These are phyloP conservation scores for Fusarium foetens DNA, from an alignment of 2,329 filamentous ascomycete genomes.

Conservation along the genomic window DNA sequence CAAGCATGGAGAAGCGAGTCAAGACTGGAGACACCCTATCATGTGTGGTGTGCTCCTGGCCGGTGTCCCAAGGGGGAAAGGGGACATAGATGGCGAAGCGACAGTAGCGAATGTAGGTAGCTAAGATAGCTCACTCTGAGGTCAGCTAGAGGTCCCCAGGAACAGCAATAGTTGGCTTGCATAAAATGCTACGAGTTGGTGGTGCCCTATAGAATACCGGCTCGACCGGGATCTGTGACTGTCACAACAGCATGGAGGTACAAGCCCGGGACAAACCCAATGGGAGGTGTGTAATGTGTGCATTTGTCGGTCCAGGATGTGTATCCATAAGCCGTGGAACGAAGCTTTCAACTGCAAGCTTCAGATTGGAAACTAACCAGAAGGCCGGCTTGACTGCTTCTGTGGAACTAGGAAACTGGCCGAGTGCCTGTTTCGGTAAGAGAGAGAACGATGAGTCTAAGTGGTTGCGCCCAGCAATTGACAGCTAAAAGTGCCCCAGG, in stretches of 20 bases:
- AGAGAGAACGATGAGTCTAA: not conserved
- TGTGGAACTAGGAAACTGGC: slow-evolving; percentile 11
- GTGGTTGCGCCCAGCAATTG: slow-evolving; percentile 6
- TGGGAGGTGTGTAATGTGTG: slow-evolving; percentile 3
- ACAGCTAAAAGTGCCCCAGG: not conserved
- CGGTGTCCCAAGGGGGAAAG: slow-evolving; percentile 40
- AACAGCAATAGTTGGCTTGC: slow-evolving; percentile 33
- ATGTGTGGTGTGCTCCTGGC: slow-evolving; percentile 24
- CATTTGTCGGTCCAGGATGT: not conserved
- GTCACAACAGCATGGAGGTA: slow-evolving; percentile 13
- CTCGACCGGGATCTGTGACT: slow-evolving; percentile 17
- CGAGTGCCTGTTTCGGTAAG: not conserved
- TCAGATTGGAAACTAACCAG: not conserved
- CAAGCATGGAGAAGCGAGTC: slow-evolving; percentile 26
- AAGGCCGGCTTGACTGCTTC: slow-evolving; percentile 14
- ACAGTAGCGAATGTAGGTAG: slow-evolving; percentile 18
- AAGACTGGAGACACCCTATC: slow-evolving; percentile 20
- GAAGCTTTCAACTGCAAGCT: slow-evolving; percentile 10
- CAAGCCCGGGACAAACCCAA: slow-evolving; percentile 8
- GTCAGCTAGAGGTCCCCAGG: slow-evolving; percentile 21
- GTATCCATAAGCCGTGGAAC: not conserved
- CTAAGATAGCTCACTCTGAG: slow-evolving; percentile 10
- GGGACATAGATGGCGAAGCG: slow-evolving; percentile 20
- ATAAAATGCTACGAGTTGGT: slow-evolving; percentile 26
- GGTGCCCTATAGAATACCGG: slow-evolving; percentile 20